Percentiles rank a stretch among this genome's conserved stretches.
Conservation (phyloP, 2,329 filamentous ascomycete species). For the Pyricularia pennisetigena region DNA sequence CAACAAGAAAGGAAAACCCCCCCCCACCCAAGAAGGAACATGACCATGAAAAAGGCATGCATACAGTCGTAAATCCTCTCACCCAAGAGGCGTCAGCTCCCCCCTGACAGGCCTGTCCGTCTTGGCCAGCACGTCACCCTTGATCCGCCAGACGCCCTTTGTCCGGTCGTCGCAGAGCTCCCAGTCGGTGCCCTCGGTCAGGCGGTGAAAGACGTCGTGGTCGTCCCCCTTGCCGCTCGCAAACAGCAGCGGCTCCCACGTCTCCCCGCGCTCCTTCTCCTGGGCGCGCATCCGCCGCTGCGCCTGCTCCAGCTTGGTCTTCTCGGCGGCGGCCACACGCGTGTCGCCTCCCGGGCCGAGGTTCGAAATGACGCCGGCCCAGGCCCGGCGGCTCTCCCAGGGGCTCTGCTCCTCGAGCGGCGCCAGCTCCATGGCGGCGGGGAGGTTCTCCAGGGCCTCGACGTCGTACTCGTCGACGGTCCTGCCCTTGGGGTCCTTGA, state of each 20-base stretch:
- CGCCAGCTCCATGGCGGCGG: slow-evolving; percentile 22
- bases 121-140: slow-evolving; percentile 14
- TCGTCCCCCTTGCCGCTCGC: slow-evolving; percentile 14
- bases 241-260: slow-evolving; percentile 31
- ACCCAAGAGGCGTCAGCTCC: slow-evolving; percentile 18
- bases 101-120: slow-evolving; percentile 22
- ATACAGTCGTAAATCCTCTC: not conserved
- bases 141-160: slow-evolving; percentile 27
- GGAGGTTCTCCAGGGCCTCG: slow-evolving; percentile 21
- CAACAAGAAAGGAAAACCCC: not conserved
- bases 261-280: slow-evolving; percentile 43
- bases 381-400: slow-evolving; percentile 63
- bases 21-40: not conserved
- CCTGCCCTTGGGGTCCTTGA: slow-evolving; percentile 21
- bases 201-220: slow-evolving; percentile 20
- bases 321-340: slow-evolving; percentile 59
- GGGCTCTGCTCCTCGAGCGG: slow-evolving; percentile 62
- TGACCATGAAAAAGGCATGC: not conserved
- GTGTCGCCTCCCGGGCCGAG: slow-evolving; percentile 62
- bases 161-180: slow-evolving; percentile 22
- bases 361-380: slow-evolving; percentile 65
- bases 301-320: slow-evolving; percentile 71
- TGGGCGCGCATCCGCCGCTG: slow-evolving; percentile 65
- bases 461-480: slow-evolving; percentile 25
- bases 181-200: slow-evolving; percentile 19